Percentiles rank a stretch among this genome's conserved stretches.
Evolutionary conservation across 257 asterid genomes (phyloP).

Genomic region (Primulina tabacum): DNA sequence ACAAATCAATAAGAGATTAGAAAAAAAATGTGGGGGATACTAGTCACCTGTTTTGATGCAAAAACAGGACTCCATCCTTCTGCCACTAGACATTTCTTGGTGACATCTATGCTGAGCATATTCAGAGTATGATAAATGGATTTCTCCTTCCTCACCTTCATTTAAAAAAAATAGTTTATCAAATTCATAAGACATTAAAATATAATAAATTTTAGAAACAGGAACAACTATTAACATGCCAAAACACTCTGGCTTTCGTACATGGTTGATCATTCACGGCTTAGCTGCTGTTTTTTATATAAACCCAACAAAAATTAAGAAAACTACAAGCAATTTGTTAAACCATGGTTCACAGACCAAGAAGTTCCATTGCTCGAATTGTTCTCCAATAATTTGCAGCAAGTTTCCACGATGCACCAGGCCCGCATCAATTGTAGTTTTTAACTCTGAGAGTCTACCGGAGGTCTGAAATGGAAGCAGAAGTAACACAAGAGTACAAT

Average conservation of each 20-base stretch:
- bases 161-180: neutral
- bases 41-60: constrained; percentile 77
- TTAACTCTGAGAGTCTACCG: constrained; percentile 77
- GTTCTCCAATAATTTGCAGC: constrained; percentile 72
- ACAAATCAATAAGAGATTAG: neutral
- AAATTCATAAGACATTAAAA: neutral
- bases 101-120: constrained; percentile 97
- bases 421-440: constrained; percentile 93
- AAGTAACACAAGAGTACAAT: neutral
- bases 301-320: constrained; percentile 6
- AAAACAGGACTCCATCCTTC: constrained; percentile 99
- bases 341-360: constrained; percentile 50
- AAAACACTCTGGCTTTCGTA: constrained; percentile 3
- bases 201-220: neutral
- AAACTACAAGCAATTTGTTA: constrained; percentile 1
- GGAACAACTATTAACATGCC: constrained; percentile 12
- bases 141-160: constrained; percentile 86
- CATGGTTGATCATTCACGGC: constrained; percentile 1
- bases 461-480: constrained; percentile 60
- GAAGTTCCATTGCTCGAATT: constrained; percentile 81
- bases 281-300: constrained; percentile 3
- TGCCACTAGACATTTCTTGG: constrained; percentile 95
- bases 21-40: no score
- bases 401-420: constrained; percentile 80
- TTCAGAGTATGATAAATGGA: constrained; percentile 91